A percentile compares a stretch with the other conserved stretches of the same genome.
Evolutionary conservation across 129 eudicot species (phyloP).

Genomic region (Oenanthe sinensis): DNA sequence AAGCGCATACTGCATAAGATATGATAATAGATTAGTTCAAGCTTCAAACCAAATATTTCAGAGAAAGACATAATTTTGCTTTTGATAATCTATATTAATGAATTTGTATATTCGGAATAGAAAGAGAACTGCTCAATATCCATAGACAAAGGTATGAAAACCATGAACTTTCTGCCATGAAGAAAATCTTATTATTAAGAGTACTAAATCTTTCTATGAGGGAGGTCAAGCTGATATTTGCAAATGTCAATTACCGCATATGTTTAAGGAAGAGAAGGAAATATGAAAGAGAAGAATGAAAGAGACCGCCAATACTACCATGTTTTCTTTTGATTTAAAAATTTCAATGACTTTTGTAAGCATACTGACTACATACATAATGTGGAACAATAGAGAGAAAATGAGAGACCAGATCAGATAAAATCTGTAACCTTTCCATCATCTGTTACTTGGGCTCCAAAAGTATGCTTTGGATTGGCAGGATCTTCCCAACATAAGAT

Average conservation of each 20-base stretch:
- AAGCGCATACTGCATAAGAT: constrained; percentile 58
- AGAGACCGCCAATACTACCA: neutral
- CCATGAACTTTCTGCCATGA: neutral
- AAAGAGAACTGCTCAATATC: neutral
- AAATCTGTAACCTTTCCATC: constrained; percentile 68
- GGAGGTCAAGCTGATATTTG: neutral
- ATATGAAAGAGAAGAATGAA: neutral
- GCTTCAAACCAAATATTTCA: neutral
- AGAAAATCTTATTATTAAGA: neutral
- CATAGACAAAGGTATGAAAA: neutral
- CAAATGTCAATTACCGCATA: neutral
- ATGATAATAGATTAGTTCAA: neutral
- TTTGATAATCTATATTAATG: neutral
- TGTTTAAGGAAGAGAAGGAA: neutral
- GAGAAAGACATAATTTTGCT: neutral
- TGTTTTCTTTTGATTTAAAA: neutral
- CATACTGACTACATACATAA: neutral
- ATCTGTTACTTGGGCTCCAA: constrained; percentile 63
- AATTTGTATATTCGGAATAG: neutral
- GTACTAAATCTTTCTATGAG: neutral
- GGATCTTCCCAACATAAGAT: constrained; percentile 86
- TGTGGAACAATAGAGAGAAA: neutral
- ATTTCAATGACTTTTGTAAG: neutral
- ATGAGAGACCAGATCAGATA: neutral
- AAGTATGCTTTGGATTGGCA: constrained; percentile 59